Base-by-base conservation (phyloP, 768 basidiomycete species). In the Lentinula aciculospora region DNA sequence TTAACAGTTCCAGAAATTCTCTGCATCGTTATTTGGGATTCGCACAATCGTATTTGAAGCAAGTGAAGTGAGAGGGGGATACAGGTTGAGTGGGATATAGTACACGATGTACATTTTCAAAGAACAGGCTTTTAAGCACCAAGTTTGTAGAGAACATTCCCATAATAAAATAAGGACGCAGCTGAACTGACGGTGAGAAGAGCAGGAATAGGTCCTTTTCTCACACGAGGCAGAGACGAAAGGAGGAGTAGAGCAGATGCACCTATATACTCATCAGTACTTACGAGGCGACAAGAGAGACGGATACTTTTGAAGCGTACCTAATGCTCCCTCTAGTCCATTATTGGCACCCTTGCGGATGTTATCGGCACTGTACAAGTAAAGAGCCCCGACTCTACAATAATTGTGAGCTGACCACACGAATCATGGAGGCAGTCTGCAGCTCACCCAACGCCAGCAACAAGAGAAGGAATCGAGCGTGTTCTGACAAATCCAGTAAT, bases 281-380 rank as follows among this genome's bases (percentile, higher is more conserved):
- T 19, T 23, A 12, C 28, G 15, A 19, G 37, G 46, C 6, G 31
- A 9, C 32, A 49, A 49, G 39, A 8, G 40, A 49, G 34, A 57
- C 57, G 1, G 53, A 62, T 5, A 10, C 37, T 29, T 50, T 2
- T 15, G 31, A 28, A n/a, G 64, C 80, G 66, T 66, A 85, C 92
- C 91, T 13, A 92, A 76, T 37, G 91, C 92, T 29, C 78, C 82
- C 66, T 93, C 88, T 55, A 92, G 71, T n/a, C 92, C 89, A 61
- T 88, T 85, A 2, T 81, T 66, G 12, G 82, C 80, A 36, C 89
- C 87, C 66, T 81, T 89, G 60, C 85, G 83, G 62, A 94, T 88
- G 66, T 76, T 77, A 60, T 89, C 81, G 36, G 85, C 91, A 57
- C 89, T 86, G 81, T 85, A 92, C 25, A 92, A 76, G 70, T 89